phyloP scores from a whole-genome alignment of 306 rosid genomes.

The Casuarina cunninghamiana region DNA sequence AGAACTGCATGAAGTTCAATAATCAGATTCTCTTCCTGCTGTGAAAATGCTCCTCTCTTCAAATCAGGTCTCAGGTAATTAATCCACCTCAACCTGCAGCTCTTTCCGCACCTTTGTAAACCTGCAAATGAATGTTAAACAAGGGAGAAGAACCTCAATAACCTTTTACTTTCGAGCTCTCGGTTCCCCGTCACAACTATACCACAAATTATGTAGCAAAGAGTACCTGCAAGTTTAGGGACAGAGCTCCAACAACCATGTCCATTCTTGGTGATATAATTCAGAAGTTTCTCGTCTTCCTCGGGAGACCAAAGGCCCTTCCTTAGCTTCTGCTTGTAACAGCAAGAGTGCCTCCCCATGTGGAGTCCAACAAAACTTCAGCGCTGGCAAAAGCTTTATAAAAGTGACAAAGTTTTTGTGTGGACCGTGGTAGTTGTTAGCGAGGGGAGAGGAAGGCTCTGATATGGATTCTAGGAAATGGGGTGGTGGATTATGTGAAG shows the following conservation, averaged over 20 bases:
- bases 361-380: slow-evolving; percentile 30
- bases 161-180: background rate
- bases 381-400: slow-evolving; percentile 33
- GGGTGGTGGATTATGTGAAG: slow-evolving; percentile 28
- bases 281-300: slow-evolving; percentile 93
- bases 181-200: background rate
- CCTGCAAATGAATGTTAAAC: slow-evolving; percentile 42
- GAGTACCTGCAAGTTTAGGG: slow-evolving; percentile 84
- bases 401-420: slow-evolving; percentile 27
- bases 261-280: slow-evolving; percentile 83
- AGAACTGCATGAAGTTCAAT: slow-evolving; percentile 86
- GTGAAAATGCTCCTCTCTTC: slow-evolving; percentile 94
- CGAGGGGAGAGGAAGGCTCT: slow-evolving; percentile 19
- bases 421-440: slow-evolving; percentile 33
- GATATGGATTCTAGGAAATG: slow-evolving; percentile 34
- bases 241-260: slow-evolving; percentile 99
- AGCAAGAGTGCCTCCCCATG: slow-evolving; percentile 98
- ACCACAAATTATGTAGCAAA: background rate
- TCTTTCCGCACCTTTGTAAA: slow-evolving; percentile 89
- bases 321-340: slow-evolving; percentile 95
- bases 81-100: slow-evolving; percentile 96
- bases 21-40: slow-evolving; percentile 77
- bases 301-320: slow-evolving; percentile 99
- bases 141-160: background rate
- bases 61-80: slow-evolving; percentile 93